Percentiles rank a stretch among this genome's conserved stretches.
Evolutionary conservation across 1,284 basidiomycete genomes (phyloP).

Genomic region (Vanrija sp.): DNA sequence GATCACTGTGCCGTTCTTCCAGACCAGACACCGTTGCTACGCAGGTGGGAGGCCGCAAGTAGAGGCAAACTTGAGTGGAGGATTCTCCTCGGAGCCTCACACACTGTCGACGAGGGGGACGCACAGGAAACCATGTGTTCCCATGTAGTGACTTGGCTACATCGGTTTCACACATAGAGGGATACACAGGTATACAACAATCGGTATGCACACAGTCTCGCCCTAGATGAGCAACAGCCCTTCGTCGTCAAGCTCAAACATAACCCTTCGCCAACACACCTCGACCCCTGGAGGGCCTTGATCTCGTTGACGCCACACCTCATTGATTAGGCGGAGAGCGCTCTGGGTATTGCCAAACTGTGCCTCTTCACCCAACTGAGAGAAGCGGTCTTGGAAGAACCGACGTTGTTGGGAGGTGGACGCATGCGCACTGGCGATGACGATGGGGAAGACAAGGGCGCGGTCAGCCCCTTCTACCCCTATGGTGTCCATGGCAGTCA

Average conservation of each 20-base stretch:
- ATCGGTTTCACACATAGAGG: not conserved
- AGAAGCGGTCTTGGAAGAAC: constrained; percentile 55
- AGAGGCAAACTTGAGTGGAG: constrained; percentile 22
- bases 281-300: not conserved
- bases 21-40: constrained; percentile 8
- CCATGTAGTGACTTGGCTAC: constrained; percentile 28
- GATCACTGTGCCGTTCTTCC: constrained; percentile 29
- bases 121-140: constrained; percentile 20
- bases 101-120: constrained; percentile 17
- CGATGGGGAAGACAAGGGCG: constrained; percentile 57
- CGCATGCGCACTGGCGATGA: constrained; percentile 25
- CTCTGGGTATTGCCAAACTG: constrained; percentile 60
- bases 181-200: not conserved
- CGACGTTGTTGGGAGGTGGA: constrained; percentile 45
- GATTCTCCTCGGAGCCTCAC: constrained; percentile 32
- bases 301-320: constrained; percentile 57
- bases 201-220: not conserved
- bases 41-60: constrained; percentile 7
- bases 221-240: constrained; percentile 26
- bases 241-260: constrained; percentile 23
- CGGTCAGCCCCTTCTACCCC: constrained; percentile 59
- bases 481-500: constrained; percentile 50
- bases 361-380: constrained; percentile 52
- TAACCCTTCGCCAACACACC: constrained; percentile 21
- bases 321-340: constrained; percentile 57